Base-by-base conservation (phyloP, 2,329 filamentous ascomycete genomes). In the Clonostachys rhizophaga region DNA sequence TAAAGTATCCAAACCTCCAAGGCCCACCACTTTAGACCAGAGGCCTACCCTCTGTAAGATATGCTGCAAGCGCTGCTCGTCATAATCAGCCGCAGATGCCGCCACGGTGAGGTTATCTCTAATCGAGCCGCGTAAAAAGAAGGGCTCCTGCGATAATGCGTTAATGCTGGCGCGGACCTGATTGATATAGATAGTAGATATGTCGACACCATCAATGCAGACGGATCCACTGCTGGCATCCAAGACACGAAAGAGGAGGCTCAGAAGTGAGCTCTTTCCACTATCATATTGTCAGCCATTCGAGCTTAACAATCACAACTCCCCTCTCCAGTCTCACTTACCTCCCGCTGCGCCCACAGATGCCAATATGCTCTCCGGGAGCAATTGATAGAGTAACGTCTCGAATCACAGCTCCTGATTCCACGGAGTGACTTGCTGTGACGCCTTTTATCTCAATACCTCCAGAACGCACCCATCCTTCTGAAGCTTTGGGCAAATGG, bases 61-160 rank as follows among this genome's bases (percentile, higher is more conserved):
- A 11, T 61, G 52, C 35, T 68, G 61, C 48, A 79, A 54, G 48
- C 67, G 68, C 1, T 62, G 60, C 11, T 65, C 62, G 20, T 59
- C 57, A 7, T 69, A 57, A 1, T 61, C 56, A 12, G 43, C 50
- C 49, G 59, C 64, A 20, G 62, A 60, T 5, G 47, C 51, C 1
- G 55, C 50, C 1, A 56, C 55, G 49, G 73, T 70, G 2, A 74
- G 57, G 51, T 74, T 72, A 5, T 55, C 44, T 12, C 56, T 58
- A 43, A 71, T 61, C 2, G 62, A 66, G 30, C 65, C 69, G 1
- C 66, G 67, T 4, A 78, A 57, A 52, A 78, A 72, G 12, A 74
- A 66, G 0, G 72, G 58, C 9, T 80, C 74, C 55, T 81, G 77
- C 1, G 77, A 71, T 2, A 80, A 54, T 14, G 70, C 68, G 41